Evolutionary conservation across 257 asterid species (phyloP), one percentile per base, ranked within the genome.

Genomic region (Leonotis leonurus): DNA sequence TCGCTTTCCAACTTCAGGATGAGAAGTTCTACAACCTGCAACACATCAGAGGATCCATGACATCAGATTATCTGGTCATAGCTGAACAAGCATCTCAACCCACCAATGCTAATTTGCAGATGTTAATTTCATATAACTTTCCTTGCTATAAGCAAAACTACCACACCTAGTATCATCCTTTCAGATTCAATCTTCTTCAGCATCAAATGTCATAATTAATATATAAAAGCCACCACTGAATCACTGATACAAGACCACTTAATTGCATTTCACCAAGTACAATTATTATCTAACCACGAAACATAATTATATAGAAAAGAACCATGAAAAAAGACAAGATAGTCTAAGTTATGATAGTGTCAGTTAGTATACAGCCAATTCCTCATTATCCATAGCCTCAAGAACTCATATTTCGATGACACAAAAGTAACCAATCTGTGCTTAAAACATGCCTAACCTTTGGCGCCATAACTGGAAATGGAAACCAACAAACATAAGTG

Each of bases 11-110:
- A 57, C 79, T 89, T 92, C 68, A 56, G 79, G 72, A 82, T 87
- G 46, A 92, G 96, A 77, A 92, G 96, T 70, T 92, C 97, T 45
- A 92, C 90, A 65, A 92, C 94, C 99, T 92, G 85, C 76, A 70
- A 63, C 35, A 35, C 36, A 43, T 44, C 68, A 59, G 21, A 52
- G 48, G 46, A 20, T 51, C 35, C 37, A 64, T 35, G 64, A 53
- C 32, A 26, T 74, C 67, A 64, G 40, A 58, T 45, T 43, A 55
- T 63, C 64, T 49, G 62, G 61, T 63, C 48, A 64, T 11, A 41
- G 9, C 41, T 29, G 10, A 30, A 30, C 54, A 66, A 41, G 57
- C 49, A 55, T 56, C 22, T 24, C 9, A 36, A 35, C 32, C 43
- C 33, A 56, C 46, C 50, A 17, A 17, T 33, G 36, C 70, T 11